Base-by-base conservation (phyloP, 2,329 filamentous ascomycete species). In the Herpotrichia juniperi region DNA sequence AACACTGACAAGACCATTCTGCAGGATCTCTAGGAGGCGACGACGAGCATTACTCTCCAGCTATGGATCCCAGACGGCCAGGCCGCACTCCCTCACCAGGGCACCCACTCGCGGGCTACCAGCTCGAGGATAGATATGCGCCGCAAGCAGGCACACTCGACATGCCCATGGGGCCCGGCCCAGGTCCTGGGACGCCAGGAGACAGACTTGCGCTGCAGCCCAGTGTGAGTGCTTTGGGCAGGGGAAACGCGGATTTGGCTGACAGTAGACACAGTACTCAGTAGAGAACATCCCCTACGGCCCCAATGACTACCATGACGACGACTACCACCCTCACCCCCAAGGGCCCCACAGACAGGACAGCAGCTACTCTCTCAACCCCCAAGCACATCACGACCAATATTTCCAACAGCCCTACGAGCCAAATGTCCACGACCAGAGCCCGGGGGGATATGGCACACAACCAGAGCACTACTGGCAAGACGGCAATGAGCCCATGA, bases 351-450 rank as follows among this genome's bases (percentile, higher is more conserved):
- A 81, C 35, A 80, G 71, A 43, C 74, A 75, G 47, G 74, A 80
- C 55, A 79, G 81, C 51, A 89, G 92, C 50, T 93, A 94, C 72
- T 80, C 86, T 3, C 76, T 96, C 54, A 87, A 91, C 66, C 92
- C 93, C 9, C 87, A 96, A 71, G 87, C 87, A 51, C 91, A 96
- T 66, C 91, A 94, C 69, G 91, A 96, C 74, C 84, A 86, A 49
- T 96, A 96, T 78, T 93, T 89, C 73, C 90, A 87, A 63, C 86
- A 89, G 61, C 88, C 91, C 1, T 96, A 96, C 73, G 84, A 92
- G 59, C 89, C 91, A 11, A 78, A 83, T 9, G 81, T 81, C 4
- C 78, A 84, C 31, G 85, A 87, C 19, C 80, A 82, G 53, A 80
- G 81, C 56, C 82, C 85, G 7, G 61, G 51, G 3, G 59, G 56